Base-by-base conservation (phyloP, 73 alveolate species). In the Effrenium voratum region DNA sequence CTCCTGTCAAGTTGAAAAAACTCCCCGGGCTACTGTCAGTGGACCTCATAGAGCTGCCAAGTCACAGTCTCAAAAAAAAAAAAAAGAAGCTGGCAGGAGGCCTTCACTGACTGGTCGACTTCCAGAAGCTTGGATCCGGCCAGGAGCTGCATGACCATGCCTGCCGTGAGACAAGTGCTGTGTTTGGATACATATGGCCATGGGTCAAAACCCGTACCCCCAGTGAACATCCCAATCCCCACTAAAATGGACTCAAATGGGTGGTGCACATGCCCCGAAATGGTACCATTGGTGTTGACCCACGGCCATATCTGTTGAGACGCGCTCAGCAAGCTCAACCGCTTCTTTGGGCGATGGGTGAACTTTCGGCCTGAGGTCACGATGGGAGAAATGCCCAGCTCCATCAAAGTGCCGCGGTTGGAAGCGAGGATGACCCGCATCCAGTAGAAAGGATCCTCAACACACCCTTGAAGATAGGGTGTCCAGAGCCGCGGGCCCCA, bases 381-480 rank as follows among this genome's bases (percentile, higher is more conserved):
- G 98, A 99, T 99, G 41, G 99, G 99, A 60, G 99, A 99, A 93
- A 99, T 99, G 99, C 99, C 99, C 60, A 99, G 99, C 99, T 99
- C 99, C 99, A 99, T 99, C 96, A 99, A 99, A 16, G 99, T 99
- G 91, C 99, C 99, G 94, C 99, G 99, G 99, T 99, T 99, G 81
- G 99, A 99, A 73, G 99, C 99, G 72, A 99, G 99, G 99, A 99
- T 99, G 91, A 99, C 99, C 99, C 99, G 99, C 99, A 99, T 98
- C 99, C 99, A 99, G 99, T 99, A 99, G 99, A 99, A 99, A 41
- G 99, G 99, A 98, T 99, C 98, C 98, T 91, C 3, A 22, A 36
- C 10, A 10, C 2, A 15, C 99, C 99, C 63, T 99, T 99, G 55
- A 99, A 91, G 92, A 98, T 99, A 95, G 98, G 93, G 91, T 55